Evolutionary conservation across 805 yeast genomes (phyloP).

Genomic region (Candida jianshihensis): DNA sequence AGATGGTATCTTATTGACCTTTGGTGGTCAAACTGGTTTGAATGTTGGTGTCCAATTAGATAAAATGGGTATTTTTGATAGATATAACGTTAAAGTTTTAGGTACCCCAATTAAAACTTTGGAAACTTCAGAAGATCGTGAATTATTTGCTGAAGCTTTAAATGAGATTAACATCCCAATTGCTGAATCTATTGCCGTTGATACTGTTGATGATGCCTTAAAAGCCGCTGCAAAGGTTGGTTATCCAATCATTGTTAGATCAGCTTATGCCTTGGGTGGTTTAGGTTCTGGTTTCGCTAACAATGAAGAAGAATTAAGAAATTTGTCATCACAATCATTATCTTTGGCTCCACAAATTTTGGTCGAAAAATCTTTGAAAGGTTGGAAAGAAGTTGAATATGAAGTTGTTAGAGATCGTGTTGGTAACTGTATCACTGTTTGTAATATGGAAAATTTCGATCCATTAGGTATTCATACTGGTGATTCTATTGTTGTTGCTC

Average conservation of each 20-base stretch:
- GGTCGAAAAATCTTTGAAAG: constrained; percentile 94
- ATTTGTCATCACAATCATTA: constrained; percentile 83
- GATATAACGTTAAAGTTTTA: constrained; percentile 87
- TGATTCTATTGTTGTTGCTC: constrained; percentile 98
- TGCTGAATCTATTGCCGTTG: constrained; percentile 95
- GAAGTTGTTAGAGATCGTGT: constrained; percentile 97
- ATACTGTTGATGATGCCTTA: constrained; percentile 86
- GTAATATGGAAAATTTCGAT: constrained; percentile 98
- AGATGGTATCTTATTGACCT: constrained; percentile 90
- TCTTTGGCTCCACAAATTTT: constrained; percentile 90
- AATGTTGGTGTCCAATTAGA: constrained; percentile 94
- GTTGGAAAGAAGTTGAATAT: constrained; percentile 98
- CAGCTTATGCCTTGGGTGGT: constrained; percentile 97
- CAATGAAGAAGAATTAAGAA: constrained; percentile 72
- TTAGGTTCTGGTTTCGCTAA: constrained; percentile 95
- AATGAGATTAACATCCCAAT: constrained; percentile 93
- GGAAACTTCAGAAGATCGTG: constrained; percentile 97
- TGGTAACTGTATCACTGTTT: constrained; percentile 95
- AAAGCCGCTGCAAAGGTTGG: constrained; percentile 85
- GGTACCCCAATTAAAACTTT: constrained; percentile 97
- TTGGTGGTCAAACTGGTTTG: constrained; percentile 98
- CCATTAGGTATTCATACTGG: constrained; percentile 98
- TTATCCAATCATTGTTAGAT: constrained; percentile 94
- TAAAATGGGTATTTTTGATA: constrained; percentile 87
- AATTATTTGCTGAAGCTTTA: constrained; percentile 88